phyloP scores from a whole-genome alignment of 768 basidiomycete species.

The Psilocybe cubensis region DNA sequence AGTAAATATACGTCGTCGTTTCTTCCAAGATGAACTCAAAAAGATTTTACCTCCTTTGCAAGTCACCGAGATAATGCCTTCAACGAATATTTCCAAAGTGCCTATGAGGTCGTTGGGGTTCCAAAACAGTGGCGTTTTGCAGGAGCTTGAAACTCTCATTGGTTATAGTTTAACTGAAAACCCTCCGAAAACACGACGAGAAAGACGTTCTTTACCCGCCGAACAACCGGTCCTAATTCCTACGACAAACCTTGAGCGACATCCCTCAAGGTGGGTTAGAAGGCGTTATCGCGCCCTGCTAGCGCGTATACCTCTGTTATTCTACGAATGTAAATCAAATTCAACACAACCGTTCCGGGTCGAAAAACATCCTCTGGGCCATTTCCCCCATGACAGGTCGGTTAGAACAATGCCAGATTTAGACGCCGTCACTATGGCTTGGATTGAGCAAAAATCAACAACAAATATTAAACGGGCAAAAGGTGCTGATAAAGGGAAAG shows the following conservation, averaged over 20 bases:
- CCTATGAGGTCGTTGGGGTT: constrained; percentile 31
- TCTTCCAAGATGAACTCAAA: constrained; percentile 55
- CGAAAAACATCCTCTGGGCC: constrained; percentile 32
- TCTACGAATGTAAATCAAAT: constrained; percentile 27
- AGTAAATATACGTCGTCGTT: constrained; percentile 73
- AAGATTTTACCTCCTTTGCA: constrained; percentile 67
- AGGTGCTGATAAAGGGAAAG: neutral
- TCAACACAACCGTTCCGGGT: constrained; percentile 30
- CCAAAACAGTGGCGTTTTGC: constrained; percentile 44
- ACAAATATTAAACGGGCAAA: neutral
- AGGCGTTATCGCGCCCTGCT: constrained; percentile 65
- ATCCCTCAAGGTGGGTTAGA: constrained; percentile 52
- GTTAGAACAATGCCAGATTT: constrained; percentile 30
- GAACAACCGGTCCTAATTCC: neutral
- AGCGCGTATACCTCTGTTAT: constrained; percentile 59
- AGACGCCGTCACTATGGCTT: constrained; percentile 34
- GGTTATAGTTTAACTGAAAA: constrained; percentile 28
- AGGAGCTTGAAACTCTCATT: constrained; percentile 50
- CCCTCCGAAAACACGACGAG: constrained; percentile 36
- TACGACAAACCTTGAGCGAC: constrained; percentile 10
- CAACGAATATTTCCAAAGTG: neutral
- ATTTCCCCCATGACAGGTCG: constrained; percentile 25
- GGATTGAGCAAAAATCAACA: constrained; percentile 29
- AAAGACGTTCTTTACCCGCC: constrained; percentile 22
- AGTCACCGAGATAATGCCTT: neutral